Percentiles rank a stretch among this genome's conserved stretches.
Evolutionary conservation across 192 early-diverging fungal genomes (phyloP).

Genomic region (Coemansia erecta): DNA sequence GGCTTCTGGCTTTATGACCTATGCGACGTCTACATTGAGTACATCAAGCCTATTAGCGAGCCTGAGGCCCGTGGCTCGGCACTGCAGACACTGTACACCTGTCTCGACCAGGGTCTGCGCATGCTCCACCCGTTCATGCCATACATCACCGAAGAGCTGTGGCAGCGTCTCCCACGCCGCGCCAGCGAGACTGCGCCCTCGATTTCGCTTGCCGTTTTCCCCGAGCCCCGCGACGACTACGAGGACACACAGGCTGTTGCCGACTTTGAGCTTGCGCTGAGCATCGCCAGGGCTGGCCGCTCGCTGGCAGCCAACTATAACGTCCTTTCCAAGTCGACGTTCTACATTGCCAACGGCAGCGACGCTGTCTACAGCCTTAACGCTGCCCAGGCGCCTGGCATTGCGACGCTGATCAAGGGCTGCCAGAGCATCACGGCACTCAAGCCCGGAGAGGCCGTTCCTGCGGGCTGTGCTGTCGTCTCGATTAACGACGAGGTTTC

Average conservation of each 20-base stretch:
- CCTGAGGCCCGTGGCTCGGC: slow-evolving; percentile 59
- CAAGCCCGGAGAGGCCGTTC: slow-evolving; percentile 53
- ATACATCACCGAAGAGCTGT: slow-evolving; percentile 98
- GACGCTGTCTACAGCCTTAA: slow-evolving; percentile 52
- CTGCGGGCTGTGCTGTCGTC: slow-evolving; percentile 76
- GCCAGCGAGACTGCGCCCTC: slow-evolving; percentile 53
- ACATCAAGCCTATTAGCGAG: slow-evolving; percentile 84
- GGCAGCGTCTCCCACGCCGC: slow-evolving; percentile 88
- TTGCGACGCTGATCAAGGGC: slow-evolving; percentile 73
- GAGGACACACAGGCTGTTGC: slow-evolving; percentile 67
- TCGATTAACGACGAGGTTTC: slow-evolving; percentile 68
- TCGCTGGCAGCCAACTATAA: slow-evolving; percentile 77
- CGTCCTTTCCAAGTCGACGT: slow-evolving; percentile 53
- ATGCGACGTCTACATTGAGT: slow-evolving; percentile 96
- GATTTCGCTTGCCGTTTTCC: slow-evolving; percentile 68
- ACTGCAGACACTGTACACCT: slow-evolving; percentile 91
- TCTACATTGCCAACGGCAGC: slow-evolving; percentile 61
- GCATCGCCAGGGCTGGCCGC: slow-evolving; percentile 73
- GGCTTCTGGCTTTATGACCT: slow-evolving; percentile 96
- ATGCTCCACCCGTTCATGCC: slow-evolving; percentile 99
- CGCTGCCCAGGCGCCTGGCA: slow-evolving; percentile 58
- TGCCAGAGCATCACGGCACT: slow-evolving; percentile 67
- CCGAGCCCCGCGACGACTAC: slow-evolving; percentile 50
- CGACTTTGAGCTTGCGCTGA: slow-evolving; percentile 78
- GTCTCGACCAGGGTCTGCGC: slow-evolving; percentile 86